Base-by-base conservation (phyloP, 495 filamentous ascomycete species). In the Penicillium nucicola region DNA sequence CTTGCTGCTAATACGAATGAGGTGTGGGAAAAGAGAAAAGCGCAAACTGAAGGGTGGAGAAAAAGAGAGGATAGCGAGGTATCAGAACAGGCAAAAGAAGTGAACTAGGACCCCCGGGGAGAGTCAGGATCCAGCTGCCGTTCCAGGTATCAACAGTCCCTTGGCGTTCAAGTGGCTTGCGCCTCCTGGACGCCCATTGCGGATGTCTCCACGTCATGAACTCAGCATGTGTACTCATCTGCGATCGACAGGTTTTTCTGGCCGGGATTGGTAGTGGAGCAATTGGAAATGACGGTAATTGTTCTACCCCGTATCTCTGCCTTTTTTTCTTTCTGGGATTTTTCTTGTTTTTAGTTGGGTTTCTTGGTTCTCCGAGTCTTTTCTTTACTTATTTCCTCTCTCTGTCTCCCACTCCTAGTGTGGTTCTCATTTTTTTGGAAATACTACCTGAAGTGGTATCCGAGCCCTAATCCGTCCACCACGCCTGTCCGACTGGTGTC, bases 191-290 rank as follows among this genome's bases (percentile, higher is more conserved):
- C 20, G 17, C 31, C 47, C 12, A 42, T 45, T 48, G 42, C 48
- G 37, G 42, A 14, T 20, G 48, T 15, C 23, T 47, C 28, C n/a
- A 48, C 46, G 46, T 48, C 46, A 48, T 48, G 28, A 15, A 28
- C 11, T 15, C 15, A 4, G 5, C 10, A 13, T 43, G 11, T 30
- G 14, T 19, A 15, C n/a, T 30, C 10, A 42, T 28, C 44, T 51
- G 34, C 15, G 42, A 53, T 60, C 53, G 49, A 55, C 50, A 42
- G 31, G 15, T 17, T 50, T 56, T 31, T 44, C 17, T 13, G 15
- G 28, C 35, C 11, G n/a, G 34, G 44, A 20, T 19, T 30, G 19
- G 36, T 23, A 42, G 43, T 52, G 42, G 54, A 38, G 43, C 20
- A 14, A 28, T 28, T 13, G 31, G 19, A 34, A 22, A 34, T 23